Percentiles rank a stretch among this genome's conserved stretches.
Evolutionary conservation across 768 basidiomycete genomes (phyloP).

Genomic region (Mycena metata): DNA sequence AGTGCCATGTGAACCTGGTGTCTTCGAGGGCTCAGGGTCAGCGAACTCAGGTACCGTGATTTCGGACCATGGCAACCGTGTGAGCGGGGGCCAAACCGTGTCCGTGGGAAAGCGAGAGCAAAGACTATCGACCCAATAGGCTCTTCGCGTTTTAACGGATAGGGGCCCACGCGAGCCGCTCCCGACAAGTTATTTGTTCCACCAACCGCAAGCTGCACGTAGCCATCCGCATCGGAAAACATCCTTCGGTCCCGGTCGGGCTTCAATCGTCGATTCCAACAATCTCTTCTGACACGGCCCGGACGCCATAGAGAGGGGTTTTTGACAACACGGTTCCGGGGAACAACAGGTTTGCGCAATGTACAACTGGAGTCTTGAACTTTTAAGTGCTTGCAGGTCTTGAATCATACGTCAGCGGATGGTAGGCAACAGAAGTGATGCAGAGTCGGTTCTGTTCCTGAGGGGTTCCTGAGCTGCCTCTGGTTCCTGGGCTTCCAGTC

Average conservation of each 20-base stretch:
- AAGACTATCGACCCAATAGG: neutral
- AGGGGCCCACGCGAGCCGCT: neutral
- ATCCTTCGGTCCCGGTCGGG: neutral
- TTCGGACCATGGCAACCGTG: slow-evolving; percentile 3
- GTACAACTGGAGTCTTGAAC: too few species aligned
- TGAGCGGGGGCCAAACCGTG: slow-evolving; percentile 9
- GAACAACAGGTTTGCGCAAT: too few species aligned
- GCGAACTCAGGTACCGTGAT: slow-evolving; percentile 2
- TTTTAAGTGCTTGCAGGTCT: too few species aligned
- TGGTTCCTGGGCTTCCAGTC: neutral
- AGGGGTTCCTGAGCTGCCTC: neutral
- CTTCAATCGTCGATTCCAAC: neutral
- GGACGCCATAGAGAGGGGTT: too few species aligned
- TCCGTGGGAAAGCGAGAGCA: slow-evolving; percentile 10
- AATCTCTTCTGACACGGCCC: neutral
- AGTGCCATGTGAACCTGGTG: neutral
- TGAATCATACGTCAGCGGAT: too few species aligned
- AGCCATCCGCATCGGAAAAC: too few species aligned
- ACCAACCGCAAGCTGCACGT: too few species aligned
- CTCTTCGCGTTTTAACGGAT: neutral
- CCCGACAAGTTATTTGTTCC: too few species aligned
- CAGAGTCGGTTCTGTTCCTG: neutral
- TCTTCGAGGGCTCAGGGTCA: slow-evolving; percentile 6
- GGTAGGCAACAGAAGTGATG: too few species aligned
- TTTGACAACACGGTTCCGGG: too few species aligned